Conservation (phyloP, 2,329 filamentous ascomycete species). For the Bipolaris sorokiniana region DNA sequence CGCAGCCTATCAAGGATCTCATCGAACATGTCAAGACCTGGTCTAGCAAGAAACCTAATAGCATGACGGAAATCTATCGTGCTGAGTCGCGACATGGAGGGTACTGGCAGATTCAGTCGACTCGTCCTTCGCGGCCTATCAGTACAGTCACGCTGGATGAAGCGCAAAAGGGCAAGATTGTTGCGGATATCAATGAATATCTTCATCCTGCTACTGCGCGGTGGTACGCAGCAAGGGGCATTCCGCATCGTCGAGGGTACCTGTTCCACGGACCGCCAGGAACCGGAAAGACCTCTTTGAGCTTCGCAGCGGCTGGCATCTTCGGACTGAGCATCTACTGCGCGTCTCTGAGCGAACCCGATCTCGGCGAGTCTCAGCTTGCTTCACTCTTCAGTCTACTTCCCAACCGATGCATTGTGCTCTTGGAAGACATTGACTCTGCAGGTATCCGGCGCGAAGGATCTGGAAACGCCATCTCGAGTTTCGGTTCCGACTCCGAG, state of each 20-base stretch:
- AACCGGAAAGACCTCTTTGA: conserved; percentile 71
- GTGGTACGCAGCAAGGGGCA: conserved; percentile 86
- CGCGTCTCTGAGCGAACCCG: conserved; percentile 66
- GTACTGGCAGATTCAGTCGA: conserved; percentile 51
- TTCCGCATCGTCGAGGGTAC: conserved; percentile 85
- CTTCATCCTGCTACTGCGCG: conserved; percentile 71
- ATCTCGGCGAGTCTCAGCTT: conserved; percentile 71
- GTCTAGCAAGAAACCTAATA: conserved; percentile 51
- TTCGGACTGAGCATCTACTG: conserved; percentile 57
- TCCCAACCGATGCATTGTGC: conserved; percentile 54
- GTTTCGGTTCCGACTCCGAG: not conserved
- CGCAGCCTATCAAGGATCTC: conserved; percentile 56
- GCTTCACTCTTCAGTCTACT: conserved; percentile 53
- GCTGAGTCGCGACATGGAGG: conserved; percentile 38
- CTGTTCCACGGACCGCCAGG: conserved; percentile 81
- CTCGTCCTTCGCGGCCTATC: conserved; percentile 72
- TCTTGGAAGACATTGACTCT: conserved; percentile 57
- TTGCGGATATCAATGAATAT: conserved; percentile 79
- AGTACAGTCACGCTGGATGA: conserved; percentile 76
- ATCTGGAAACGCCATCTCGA: not conserved
- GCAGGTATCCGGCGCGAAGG: conserved; percentile 52
- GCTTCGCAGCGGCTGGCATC: conserved; percentile 53
- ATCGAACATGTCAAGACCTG: conserved; percentile 54
- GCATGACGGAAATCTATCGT: conserved; percentile 55
- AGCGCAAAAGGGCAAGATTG: conserved; percentile 67